These are phyloP conservation scores for Protomyces gravidus DNA, from an alignment of 1,139 yeast genomes.

Conservation along the genomic window DNA sequence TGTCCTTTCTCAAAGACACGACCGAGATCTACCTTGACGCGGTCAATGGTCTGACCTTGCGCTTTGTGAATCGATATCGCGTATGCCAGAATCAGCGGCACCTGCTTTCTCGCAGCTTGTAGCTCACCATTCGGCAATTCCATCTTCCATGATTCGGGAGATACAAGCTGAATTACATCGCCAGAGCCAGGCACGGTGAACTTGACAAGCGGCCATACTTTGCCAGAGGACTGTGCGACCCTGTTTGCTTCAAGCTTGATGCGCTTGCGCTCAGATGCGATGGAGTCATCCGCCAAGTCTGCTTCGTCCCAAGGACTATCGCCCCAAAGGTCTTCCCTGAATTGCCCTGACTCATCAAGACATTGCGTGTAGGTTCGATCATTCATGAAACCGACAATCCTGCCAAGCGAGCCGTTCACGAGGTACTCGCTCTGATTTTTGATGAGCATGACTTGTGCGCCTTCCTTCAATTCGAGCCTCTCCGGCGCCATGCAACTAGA, in stretches of 20 bases:
- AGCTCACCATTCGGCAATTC: slow-evolving; percentile 56
- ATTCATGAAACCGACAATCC: slow-evolving; percentile 68
- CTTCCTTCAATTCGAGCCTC: slow-evolving; percentile 59
- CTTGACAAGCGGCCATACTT: slow-evolving; percentile 64
- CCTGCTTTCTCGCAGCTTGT: slow-evolving; percentile 56
- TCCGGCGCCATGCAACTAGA: slow-evolving; percentile 71
- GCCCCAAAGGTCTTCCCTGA: slow-evolving; percentile 1
- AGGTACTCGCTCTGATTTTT: slow-evolving; percentile 81
- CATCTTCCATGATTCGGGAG: slow-evolving; percentile 68
- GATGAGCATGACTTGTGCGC: slow-evolving; percentile 95
- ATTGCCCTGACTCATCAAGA: slow-evolving; percentile 29
- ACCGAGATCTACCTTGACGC: slow-evolving; percentile 73
- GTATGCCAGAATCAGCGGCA: slow-evolving; percentile 91
- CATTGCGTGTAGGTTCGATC: slow-evolving; percentile 48
- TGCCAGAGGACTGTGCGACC: slow-evolving; percentile 18
- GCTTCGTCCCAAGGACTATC: slow-evolving; percentile 29
- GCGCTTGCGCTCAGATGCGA: slow-evolving; percentile 23
- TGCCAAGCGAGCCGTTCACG: slow-evolving; percentile 91
- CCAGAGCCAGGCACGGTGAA: slow-evolving; percentile 67
- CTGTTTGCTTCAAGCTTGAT: slow-evolving; percentile 19
- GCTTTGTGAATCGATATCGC: slow-evolving; percentile 92
- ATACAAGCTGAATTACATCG: slow-evolving; percentile 55
- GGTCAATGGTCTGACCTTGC: slow-evolving; percentile 88
- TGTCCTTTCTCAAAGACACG: slow-evolving; percentile 81
- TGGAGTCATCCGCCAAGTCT: slow-evolving; percentile 21